Percentiles rank a stretch among this genome's conserved stretches.
These are phyloP conservation scores for Aulographum hederae DNA, from an alignment of 2,329 filamentous ascomycete genomes.

Conservation along the genomic window DNA sequence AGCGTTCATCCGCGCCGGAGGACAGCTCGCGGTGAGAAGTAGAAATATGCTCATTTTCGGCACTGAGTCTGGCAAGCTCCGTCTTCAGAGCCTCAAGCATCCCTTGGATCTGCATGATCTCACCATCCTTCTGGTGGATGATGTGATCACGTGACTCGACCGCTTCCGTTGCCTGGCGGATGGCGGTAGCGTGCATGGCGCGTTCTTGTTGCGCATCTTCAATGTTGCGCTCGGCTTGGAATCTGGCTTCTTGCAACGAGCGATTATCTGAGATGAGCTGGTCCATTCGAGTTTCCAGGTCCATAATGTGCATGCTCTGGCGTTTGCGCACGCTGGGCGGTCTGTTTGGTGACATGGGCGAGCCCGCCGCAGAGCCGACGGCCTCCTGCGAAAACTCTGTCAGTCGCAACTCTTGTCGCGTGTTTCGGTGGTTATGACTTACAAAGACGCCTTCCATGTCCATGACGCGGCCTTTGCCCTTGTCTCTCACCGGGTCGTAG, in stretches of 20 bases:
- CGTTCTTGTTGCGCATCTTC: slow-evolving; percentile 26
- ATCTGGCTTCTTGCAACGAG: slow-evolving; percentile 40
- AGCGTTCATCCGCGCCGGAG: slow-evolving; percentile 55
- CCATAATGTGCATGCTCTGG: slow-evolving; percentile 88
- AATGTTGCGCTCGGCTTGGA: slow-evolving; percentile 9
- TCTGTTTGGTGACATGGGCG: slow-evolving; percentile 68
- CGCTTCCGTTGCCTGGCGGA: slow-evolving; percentile 20
- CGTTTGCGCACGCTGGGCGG: slow-evolving; percentile 91
- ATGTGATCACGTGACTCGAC: slow-evolving; percentile 48
- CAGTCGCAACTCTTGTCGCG: not conserved
- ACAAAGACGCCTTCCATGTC: slow-evolving; percentile 84
- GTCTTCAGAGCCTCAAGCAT: slow-evolving; percentile 65
- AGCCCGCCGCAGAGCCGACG: slow-evolving; percentile 77
- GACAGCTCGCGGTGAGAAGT: slow-evolving; percentile 63
- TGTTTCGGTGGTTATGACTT: too few species aligned
- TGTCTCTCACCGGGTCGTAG: slow-evolving; percentile 33
- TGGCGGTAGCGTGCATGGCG: slow-evolving; percentile 25
- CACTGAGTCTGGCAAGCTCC: slow-evolving; percentile 62
- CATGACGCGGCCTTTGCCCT: slow-evolving; percentile 58
- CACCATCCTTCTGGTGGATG: slow-evolving; percentile 64
- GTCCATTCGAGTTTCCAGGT: slow-evolving; percentile 73
- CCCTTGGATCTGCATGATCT: slow-evolving; percentile 67
- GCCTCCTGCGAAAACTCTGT: slow-evolving; percentile 71
- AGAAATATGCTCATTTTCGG: slow-evolving; percentile 65
- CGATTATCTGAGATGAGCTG: slow-evolving; percentile 75